Evolutionary conservation across 805 yeast species (phyloP), one percentile per base, ranked within the genome.

Genomic region (Tetrapisispora nanseiensis): DNA sequence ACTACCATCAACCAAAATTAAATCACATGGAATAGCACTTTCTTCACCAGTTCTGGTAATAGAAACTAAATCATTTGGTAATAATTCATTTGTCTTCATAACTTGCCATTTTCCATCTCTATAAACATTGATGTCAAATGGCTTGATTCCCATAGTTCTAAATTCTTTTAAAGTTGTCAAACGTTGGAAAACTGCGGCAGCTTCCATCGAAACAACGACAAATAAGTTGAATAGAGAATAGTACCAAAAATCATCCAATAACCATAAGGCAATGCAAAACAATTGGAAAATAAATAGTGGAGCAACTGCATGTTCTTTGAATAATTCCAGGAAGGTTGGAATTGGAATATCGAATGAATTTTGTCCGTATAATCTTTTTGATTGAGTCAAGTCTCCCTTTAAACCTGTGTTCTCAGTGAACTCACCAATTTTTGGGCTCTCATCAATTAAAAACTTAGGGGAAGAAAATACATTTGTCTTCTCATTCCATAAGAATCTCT

Each of bases 261-360:
- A 75, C 97, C 97, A 92, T 48, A 92, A 70, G 4, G 90, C 95
- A 45, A 90, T 94, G 59, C 97, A 89, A 62, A 92, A 92, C 44
- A 92, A 72, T 69, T 92, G 98, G 70, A 92, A 92, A 21, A 92
- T 95, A 55, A 92, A 92, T 62, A 92, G 86, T 11, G 98, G 98
- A 12, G 98, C 97, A 31, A 92, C 89, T 10, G 97, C 97, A 61
- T 92, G 98, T 65, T 92, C 97, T 58, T 86, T 82, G 70, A 92
- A 92, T 55, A 92, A 71, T 63, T 90, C 97, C 43, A 74, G 49
- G 54, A 92, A 90, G 0, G 95, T 76, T 39, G 98, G 98, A 42
- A 92, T 75, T 24, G 98, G 98, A 51, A 92, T 90, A 58, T 92
- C 98, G 59, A 92, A 92, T 51, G 74, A 74, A 68, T 92, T 92